Conservation (phyloP, 1,139 yeast species). For the Pichia sp. region DNA sequence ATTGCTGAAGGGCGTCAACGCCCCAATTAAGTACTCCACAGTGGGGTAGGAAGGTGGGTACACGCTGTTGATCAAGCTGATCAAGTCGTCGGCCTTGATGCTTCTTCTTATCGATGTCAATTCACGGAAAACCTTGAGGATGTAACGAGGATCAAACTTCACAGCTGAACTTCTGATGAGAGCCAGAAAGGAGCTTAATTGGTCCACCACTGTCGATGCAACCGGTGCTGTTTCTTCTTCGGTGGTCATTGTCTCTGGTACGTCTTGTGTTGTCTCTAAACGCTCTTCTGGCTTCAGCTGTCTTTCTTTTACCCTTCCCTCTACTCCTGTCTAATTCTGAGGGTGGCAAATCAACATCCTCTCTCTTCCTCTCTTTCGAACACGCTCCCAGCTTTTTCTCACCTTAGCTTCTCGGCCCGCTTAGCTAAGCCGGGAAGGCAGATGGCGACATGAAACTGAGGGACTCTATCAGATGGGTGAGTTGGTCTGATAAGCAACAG, state of each 20-base stretch:
- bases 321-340: neutral
- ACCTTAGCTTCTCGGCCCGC: neutral
- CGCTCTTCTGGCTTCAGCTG: neutral
- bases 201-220: constrained; percentile 2
- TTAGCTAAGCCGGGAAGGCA: neutral
- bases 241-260: constrained; percentile 8
- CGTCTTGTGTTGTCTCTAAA: too few species aligned
- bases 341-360: constrained; percentile 17
- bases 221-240: constrained; percentile 7
- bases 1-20: constrained; percentile 31
- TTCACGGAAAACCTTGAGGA: constrained; percentile 81
- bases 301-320: neutral
- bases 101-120: constrained; percentile 70
- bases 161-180: constrained; percentile 66
- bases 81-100: constrained; percentile 51
- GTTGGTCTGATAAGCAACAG: neutral
- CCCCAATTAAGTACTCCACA: constrained; percentile 41
- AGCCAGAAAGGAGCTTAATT: constrained; percentile 12
- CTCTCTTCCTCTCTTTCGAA: neutral
- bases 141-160: constrained; percentile 79
- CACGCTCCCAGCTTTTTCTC: neutral
- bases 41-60: constrained; percentile 48
- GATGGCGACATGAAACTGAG: neutral
- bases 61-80: constrained; percentile 47
- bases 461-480: neutral